These are phyloP conservation scores for Sanghuangporus weigelae DNA, from an alignment of 1,284 basidiomycete genomes.

Conservation along the genomic window DNA sequence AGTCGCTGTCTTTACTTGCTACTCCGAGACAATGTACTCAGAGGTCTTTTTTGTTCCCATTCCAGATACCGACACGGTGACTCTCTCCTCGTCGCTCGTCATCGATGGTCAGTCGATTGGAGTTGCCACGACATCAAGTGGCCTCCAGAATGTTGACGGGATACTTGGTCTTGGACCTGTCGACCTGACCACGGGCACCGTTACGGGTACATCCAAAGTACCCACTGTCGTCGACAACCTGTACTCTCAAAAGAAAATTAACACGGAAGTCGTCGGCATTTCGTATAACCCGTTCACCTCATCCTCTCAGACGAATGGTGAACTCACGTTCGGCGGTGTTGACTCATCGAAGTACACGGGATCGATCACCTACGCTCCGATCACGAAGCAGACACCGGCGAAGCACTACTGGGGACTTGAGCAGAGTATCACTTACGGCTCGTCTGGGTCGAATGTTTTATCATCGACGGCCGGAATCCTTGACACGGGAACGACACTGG, in stretches of 20 bases:
- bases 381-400: conserved; percentile 26
- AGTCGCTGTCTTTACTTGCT: background rate
- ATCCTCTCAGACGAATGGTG: conserved; percentile 17
- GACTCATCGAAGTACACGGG: conserved; percentile 17
- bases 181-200: conserved; percentile 26
- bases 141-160: conserved; percentile 28
- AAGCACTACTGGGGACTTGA: conserved; percentile 3
- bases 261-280: too few relatives aligned
- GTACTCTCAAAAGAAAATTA: too few relatives aligned
- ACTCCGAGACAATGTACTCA: background rate
- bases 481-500: conserved; percentile 23
- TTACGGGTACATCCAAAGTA: conserved; percentile 20
- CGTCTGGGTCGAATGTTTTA: conserved; percentile 14
- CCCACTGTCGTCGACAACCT: conserved; percentile 25
- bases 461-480: conserved; percentile 23
- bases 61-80: conserved; percentile 24
- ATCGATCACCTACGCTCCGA: conserved; percentile 15
- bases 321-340: conserved; percentile 23
- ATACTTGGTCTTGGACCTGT: conserved; percentile 18
- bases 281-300: conserved; percentile 21
- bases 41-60: conserved; percentile 9
- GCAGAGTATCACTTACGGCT: conserved; percentile 16
- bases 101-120: conserved; percentile 33
- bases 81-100: conserved; percentile 21
- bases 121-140: conserved; percentile 31